Percentiles rank a stretch among this genome's conserved stretches.
Conservation (phyloP, 2,329 filamentous ascomycete species). For the Alternaria triticimaculans region DNA sequence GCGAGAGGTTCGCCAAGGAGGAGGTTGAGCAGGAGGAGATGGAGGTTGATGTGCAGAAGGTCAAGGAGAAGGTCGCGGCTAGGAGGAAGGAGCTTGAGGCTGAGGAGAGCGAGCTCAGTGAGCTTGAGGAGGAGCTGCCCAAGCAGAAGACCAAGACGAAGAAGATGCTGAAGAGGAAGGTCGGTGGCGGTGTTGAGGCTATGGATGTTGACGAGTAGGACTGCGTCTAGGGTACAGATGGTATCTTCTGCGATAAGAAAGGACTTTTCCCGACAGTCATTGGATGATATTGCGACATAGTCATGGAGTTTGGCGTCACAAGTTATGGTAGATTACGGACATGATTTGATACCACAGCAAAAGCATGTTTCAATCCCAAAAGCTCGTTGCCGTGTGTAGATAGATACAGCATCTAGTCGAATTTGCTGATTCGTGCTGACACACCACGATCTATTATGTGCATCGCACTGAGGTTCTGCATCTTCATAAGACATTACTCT, state of each 20-base stretch:
- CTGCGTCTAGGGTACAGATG: neutral
- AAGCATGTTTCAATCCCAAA: constrained; percentile 14
- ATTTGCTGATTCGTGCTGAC: no score
- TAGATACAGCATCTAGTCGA: neutral
- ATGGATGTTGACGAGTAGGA: constrained; percentile 54
- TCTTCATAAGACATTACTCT: no score
- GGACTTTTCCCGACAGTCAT: neutral
- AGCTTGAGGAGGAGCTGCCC: constrained; percentile 43
- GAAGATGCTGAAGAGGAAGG: constrained; percentile 51
- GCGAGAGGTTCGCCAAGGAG: constrained; percentile 52
- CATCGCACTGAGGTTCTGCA: no score
- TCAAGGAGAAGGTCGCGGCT: constrained; percentile 59
- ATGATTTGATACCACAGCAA: constrained; percentile 39
- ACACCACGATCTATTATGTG: no score
- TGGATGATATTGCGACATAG: neutral
- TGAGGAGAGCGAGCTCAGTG: constrained; percentile 55
- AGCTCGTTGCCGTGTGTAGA: neutral
- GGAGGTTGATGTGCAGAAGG: constrained; percentile 52
- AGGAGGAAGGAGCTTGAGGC: constrained; percentile 71
- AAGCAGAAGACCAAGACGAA: constrained; percentile 56
- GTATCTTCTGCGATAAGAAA: neutral
- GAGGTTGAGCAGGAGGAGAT: constrained; percentile 67
- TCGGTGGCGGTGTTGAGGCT: constrained; percentile 55
- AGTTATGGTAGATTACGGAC: constrained; percentile 26
- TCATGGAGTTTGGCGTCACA: constrained; percentile 35